Percentiles rank a stretch among this genome's conserved stretches.
These are phyloP conservation scores for Patellifolia procumbens DNA, from an alignment of 179 eudicot species.

Conservation along the genomic window DNA sequence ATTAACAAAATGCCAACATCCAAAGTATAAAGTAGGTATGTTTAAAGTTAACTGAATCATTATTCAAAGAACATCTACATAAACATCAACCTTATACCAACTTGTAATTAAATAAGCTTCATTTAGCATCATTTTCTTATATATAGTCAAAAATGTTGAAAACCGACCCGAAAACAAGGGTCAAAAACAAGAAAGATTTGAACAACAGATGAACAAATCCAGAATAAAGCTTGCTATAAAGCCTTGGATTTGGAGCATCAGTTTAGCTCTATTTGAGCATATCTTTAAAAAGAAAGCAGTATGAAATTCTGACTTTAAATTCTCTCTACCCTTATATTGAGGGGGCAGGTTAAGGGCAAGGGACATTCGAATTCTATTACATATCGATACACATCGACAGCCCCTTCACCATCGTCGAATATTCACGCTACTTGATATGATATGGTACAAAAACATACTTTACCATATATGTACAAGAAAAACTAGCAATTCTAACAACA, in stretches of 20 bases:
- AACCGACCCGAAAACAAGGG: not conserved
- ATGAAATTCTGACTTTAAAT: not conserved
- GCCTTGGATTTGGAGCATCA: not conserved
- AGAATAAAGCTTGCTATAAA: slow-evolving; percentile 12
- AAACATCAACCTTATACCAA: not conserved
- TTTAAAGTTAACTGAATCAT: not conserved
- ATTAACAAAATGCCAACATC: slow-evolving; percentile 14
- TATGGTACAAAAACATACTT: slow-evolving; percentile 32
- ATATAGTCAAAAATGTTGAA: slow-evolving; percentile 23
- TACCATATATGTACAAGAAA: slow-evolving; percentile 26
- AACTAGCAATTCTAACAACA: slow-evolving; percentile 15
- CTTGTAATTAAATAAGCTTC: not conserved
- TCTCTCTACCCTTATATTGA: slow-evolving; percentile 8
- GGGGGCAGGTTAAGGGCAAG: slow-evolving; percentile 14
- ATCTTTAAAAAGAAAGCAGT: not conserved
- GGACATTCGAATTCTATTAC: slow-evolving; percentile 24
- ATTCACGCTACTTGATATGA: slow-evolving; percentile 23
- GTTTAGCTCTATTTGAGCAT: not conserved
- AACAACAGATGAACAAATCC: not conserved
- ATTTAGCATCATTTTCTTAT: not conserved
- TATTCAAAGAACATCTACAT: not conserved
- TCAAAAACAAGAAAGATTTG: slow-evolving; percentile 17
- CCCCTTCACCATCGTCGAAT: slow-evolving; percentile 18
- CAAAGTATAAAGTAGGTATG: slow-evolving; percentile 3
- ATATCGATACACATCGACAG: slow-evolving; percentile 22